Percentiles rank a stretch among this genome's conserved stretches.
These are phyloP conservation scores for Colletotrichum liaoningense DNA, from an alignment of 2,329 filamentous ascomycete genomes.

Conservation along the genomic window DNA sequence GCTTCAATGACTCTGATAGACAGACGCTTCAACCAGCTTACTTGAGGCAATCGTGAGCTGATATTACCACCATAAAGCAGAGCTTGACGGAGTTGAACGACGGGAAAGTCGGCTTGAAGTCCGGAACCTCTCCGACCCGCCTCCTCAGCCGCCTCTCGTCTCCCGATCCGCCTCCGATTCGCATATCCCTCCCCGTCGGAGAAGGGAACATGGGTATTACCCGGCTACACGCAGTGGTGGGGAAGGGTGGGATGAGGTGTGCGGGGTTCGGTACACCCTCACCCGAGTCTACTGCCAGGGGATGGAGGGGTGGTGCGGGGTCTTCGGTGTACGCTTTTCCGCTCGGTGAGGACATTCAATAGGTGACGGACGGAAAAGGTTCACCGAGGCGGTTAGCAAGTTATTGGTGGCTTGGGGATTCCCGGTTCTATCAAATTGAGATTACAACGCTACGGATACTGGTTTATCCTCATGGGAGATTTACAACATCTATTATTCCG, in stretches of 20 bases:
- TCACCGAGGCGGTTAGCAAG: background rate
- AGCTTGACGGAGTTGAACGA: slow-evolving; percentile 19
- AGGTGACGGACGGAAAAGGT: slow-evolving; percentile 4
- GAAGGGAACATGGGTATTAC: background rate
- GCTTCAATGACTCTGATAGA: background rate
- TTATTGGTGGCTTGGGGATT: background rate
- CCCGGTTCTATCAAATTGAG: background rate
- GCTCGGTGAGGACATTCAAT: slow-evolving; percentile 24
- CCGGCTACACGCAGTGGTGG: slow-evolving; percentile 14
- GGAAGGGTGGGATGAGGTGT: background rate
- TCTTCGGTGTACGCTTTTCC: slow-evolving; percentile 16
- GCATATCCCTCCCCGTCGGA: slow-evolving; percentile 9
- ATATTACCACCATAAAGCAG: slow-evolving; percentile 15
- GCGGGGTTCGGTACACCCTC: slow-evolving; percentile 28
- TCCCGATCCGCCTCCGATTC: slow-evolving; percentile 20
- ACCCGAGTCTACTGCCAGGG: slow-evolving; percentile 7
- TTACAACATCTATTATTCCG: background rate
- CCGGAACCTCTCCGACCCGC: slow-evolving; percentile 28
- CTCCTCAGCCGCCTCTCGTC: background rate
- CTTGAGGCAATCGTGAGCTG: slow-evolving; percentile 29
- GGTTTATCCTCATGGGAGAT: background rate
- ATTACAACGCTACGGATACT: background rate
- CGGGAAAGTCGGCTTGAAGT: slow-evolving; percentile 19
- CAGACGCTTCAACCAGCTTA: background rate
- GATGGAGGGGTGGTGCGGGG: background rate